phyloP scores from a whole-genome alignment of 345 rosid species.

The Acer negundo region DNA sequence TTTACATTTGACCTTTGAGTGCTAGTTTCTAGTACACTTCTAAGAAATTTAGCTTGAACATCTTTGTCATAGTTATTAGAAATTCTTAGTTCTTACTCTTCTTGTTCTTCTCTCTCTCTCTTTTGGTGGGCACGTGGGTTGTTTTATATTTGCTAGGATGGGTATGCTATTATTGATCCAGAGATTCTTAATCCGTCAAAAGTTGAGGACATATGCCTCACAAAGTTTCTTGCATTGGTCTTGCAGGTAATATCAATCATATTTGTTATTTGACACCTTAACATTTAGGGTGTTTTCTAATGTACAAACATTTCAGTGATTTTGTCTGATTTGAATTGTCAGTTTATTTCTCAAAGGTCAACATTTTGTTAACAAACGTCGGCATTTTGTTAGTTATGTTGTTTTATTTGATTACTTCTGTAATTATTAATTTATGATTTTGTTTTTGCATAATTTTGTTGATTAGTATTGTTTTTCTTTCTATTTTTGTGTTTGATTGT shows the following conservation, averaged over 20 bases:
- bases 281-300: background rate
- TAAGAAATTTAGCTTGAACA: background rate
- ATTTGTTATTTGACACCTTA: constrained; percentile 16
- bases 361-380: too few relatives aligned
- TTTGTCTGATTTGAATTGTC: constrained; percentile 22
- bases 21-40: background rate
- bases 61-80: background rate
- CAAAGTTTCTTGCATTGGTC: constrained; percentile 63
- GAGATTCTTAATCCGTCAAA: constrained; percentile 57
- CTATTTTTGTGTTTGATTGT: too few relatives aligned
- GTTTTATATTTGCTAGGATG: constrained; percentile 48
- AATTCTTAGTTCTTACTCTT: constrained; percentile 2
- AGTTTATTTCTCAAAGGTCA: constrained; percentile 91
- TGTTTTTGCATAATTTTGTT: too few relatives aligned
- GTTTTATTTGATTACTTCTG: too few relatives aligned
- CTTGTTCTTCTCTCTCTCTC: constrained; percentile 12
- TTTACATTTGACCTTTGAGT: background rate
- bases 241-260: constrained; percentile 56
- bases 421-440: too few relatives aligned
- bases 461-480: too few relatives aligned
- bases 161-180: constrained; percentile 73
- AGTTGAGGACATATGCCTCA: constrained; percentile 59
- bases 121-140: background rate
- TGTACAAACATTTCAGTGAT: constrained; percentile 10
- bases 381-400: too few relatives aligned